These are phyloP conservation scores for Botrytis tulipae DNA, from an alignment of 2,329 filamentous ascomycete species.

Conservation along the genomic window DNA sequence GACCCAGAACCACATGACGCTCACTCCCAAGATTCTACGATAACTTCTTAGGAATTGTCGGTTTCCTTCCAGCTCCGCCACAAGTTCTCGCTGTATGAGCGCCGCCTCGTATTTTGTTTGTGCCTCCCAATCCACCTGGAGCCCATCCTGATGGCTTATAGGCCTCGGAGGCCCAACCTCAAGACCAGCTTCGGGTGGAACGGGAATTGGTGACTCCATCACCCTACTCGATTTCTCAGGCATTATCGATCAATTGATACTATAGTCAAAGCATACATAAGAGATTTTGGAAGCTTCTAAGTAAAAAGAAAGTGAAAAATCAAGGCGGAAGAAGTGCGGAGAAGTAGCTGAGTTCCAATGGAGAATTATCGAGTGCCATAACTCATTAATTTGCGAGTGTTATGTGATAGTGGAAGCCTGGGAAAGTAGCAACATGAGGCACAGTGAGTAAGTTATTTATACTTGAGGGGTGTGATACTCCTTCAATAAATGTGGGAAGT, in stretches of 20 bases:
- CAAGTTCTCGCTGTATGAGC: background rate
- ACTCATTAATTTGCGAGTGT: background rate
- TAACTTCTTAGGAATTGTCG: background rate
- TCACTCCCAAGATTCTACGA: slow-evolving; percentile 3
- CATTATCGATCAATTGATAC: background rate
- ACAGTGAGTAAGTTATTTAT: background rate
- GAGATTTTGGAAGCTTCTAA: too few species aligned
- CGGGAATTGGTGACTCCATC: background rate
- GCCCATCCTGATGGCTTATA: background rate
- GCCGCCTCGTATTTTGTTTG: background rate
- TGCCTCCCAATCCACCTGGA: slow-evolving; percentile 5
- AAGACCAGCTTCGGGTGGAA: slow-evolving; percentile 13
- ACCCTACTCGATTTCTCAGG: background rate
- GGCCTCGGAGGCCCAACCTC: background rate
- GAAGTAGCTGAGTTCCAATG: background rate
- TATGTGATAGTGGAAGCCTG: background rate
- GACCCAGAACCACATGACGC: slow-evolving; percentile 1
- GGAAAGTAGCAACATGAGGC: background rate
- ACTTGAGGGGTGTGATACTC: background rate
- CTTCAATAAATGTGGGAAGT: background rate
- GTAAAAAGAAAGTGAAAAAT: background rate
- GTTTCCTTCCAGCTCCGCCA: slow-evolving; percentile 3
- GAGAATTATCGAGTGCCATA: background rate
- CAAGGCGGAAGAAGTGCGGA: background rate
- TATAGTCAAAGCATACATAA: background rate